Evolutionary conservation across 2,329 filamentous ascomycete genomes (phyloP), one percentile per base, ranked within the genome.

Genomic region (Beauveria sp.): DNA sequence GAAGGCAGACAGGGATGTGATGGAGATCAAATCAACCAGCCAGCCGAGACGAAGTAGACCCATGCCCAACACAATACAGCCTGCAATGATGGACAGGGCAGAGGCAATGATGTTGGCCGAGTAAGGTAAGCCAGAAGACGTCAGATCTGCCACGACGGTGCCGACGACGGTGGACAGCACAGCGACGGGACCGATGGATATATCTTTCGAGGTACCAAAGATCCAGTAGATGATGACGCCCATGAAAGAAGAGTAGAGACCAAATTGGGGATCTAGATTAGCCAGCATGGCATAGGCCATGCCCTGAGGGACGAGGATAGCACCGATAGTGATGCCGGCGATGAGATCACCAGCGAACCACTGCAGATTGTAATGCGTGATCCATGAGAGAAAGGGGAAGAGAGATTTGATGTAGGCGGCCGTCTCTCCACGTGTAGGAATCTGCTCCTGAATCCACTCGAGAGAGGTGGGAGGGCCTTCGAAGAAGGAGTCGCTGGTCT

Each of bases 241-340:
- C 76, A 90, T 88, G 70, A 91, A 91, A 0, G 88, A 90, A 1
- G 88, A 88, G 75, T 96, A 96, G 1, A 98, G 83, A 58, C 93
- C 93, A 70, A 88, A 98, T 71, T 98, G 82, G 6, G 88, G 84
- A 0, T 85, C 81, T n/a, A 98, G 81, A 64, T 88, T 83, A 50
- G 93, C 93, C 28, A 98, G 81, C 64, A 87, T 80, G 34, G 93
- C 93, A 75, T 98, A 98, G 1, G 93, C 93, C 93, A 98, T 97
- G 65, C 91, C 89, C 72, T 98, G 93, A 6, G 93, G 93, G n/a
- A 98, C 90, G 28, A 97, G 92, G 26, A 85, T 79, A 42, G 81
- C 81, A n/a, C 83, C 83, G 62, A 85, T 81, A 3, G 83, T 85
- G 62, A 75, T 67, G 31, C 76, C 93, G 63, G 95, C 93, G 62